Evolutionary conservation across 495 filamentous ascomycete species (phyloP).

Genomic region (Neurospora sp.): DNA sequence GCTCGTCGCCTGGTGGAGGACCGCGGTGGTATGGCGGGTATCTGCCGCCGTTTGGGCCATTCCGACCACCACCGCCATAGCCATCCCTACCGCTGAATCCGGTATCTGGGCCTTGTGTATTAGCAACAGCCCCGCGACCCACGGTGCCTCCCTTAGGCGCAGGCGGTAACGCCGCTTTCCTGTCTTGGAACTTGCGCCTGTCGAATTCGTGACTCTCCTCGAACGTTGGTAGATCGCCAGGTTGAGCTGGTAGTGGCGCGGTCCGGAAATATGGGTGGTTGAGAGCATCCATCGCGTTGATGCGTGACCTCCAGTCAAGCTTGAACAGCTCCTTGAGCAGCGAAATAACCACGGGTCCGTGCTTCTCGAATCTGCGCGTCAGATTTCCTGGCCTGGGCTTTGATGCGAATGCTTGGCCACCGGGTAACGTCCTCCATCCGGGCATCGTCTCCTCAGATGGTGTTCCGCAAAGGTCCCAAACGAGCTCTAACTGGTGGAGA

Average conservation of each 20-base stretch:
- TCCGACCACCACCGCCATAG: conserved; percentile 22
- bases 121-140: conserved; percentile 61
- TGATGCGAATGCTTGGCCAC: conserved; percentile 54
- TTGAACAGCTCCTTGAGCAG: conserved; percentile 73
- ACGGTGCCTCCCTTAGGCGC: conserved; percentile 84
- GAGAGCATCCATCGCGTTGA: conserved; percentile 91
- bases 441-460: conserved; percentile 92
- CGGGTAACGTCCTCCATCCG: conserved; percentile 71
- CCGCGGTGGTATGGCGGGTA: conserved; percentile 23
- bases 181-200: conserved; percentile 72
- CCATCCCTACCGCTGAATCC: conserved; percentile 36
- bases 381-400: conserved; percentile 59
- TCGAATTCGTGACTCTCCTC: conserved; percentile 96
- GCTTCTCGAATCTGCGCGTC: conserved; percentile 60
- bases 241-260: conserved; percentile 64
- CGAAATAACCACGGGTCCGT: conserved; percentile 52
- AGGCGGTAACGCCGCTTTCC: conserved; percentile 70
- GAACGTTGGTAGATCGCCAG: conserved; percentile 76
- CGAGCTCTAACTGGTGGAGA: conserved; percentile 76
- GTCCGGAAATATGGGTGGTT: conserved; percentile 85
- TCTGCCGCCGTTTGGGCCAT: conserved; percentile 30
- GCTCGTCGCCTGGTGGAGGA: conserved; percentile 31
- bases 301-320: conserved; percentile 76
- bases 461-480: conserved; percentile 87
- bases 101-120: conserved; percentile 34